Evolutionary conservation across 2,329 filamentous ascomycete species (phyloP).

Genomic region (Pseudogymnoascus sp.): DNA sequence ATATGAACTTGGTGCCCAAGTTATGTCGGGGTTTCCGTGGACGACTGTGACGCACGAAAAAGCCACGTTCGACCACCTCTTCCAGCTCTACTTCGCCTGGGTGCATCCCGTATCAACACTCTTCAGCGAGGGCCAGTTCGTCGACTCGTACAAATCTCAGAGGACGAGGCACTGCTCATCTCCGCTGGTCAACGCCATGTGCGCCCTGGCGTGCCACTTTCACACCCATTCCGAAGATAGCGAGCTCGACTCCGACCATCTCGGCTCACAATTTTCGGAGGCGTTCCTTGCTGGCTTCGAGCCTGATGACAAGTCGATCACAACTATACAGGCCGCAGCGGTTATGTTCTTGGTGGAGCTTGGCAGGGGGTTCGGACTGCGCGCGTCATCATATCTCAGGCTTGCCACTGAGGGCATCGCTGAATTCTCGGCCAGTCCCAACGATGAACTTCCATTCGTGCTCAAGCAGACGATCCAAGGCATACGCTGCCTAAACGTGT

Average conservation of each 20-base stretch:
- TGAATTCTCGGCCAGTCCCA: conserved; percentile 9
- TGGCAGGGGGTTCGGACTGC: conserved; percentile 22
- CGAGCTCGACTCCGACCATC: conserved; percentile 21
- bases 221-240: conserved; percentile 20
- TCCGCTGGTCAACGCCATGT: conserved; percentile 29
- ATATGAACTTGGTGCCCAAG: neutral
- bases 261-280: conserved; percentile 24
- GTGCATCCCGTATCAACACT: conserved; percentile 30
- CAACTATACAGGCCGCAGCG: conserved; percentile 27
- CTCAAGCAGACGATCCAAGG: conserved; percentile 28
- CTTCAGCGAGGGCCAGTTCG: conserved; percentile 28
- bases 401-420: conserved; percentile 21
- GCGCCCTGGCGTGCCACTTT: conserved; percentile 29
- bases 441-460: conserved; percentile 22
- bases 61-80: conserved; percentile 25
- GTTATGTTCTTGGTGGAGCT: conserved; percentile 29
- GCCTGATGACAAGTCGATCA: conserved; percentile 20
- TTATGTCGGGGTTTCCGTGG: conserved; percentile 22
- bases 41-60: conserved; percentile 24
- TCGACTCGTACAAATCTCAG: conserved; percentile 22
- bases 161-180: conserved; percentile 24
- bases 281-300: conserved; percentile 21
- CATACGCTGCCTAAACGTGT: conserved; percentile 29
- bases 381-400: conserved; percentile 25
- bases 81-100: conserved; percentile 31